Conservation (phyloP, 2,329 filamentous ascomycete species). For the Aspergillus sp. region DNA sequence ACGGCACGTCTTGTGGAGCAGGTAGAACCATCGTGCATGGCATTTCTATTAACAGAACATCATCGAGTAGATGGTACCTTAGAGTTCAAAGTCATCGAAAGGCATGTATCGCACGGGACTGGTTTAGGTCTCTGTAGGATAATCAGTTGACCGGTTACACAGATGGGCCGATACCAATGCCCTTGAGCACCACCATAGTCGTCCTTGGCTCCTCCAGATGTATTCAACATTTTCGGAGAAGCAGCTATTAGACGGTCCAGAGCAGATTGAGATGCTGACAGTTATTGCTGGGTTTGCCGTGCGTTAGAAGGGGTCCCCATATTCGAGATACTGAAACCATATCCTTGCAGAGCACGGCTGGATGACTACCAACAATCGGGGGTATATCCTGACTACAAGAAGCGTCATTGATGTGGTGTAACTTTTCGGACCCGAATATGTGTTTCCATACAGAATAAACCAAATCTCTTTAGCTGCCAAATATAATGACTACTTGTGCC, state of each 20-base stretch:
- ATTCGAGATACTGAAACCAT: not conserved
- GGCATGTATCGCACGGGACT: not conserved
- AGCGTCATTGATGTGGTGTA: too few relatives aligned
- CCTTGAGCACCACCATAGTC: not conserved
- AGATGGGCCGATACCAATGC: slow-evolving; percentile 1
- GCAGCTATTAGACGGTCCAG: not conserved
- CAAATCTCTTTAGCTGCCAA: too few relatives aligned
- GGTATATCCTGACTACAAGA: too few relatives aligned
- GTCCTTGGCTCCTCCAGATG: slow-evolving; percentile 8
- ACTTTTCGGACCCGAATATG: too few relatives aligned
- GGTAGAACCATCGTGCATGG: not conserved
- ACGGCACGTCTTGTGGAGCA: not conserved
- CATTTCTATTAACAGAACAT: slow-evolving; percentile 5
- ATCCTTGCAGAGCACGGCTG: too few relatives aligned
- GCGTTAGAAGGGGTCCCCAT: not conserved
- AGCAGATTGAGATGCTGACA: slow-evolving; percentile 10
- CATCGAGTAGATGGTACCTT: not conserved
- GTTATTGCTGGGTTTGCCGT: slow-evolving; percentile 1
- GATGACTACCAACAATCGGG: too few relatives aligned
- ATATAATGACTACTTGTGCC: too few relatives aligned
- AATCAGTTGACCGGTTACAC: not conserved
- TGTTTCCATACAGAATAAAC: too few relatives aligned
- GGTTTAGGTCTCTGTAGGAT: too few relatives aligned
- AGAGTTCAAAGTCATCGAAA: slow-evolving; percentile 9
- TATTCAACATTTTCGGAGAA: slow-evolving; percentile 2